These are phyloP conservation scores for Madurella mycetomatis DNA, from an alignment of 2,329 filamentous ascomycete genomes.

Conservation along the genomic window DNA sequence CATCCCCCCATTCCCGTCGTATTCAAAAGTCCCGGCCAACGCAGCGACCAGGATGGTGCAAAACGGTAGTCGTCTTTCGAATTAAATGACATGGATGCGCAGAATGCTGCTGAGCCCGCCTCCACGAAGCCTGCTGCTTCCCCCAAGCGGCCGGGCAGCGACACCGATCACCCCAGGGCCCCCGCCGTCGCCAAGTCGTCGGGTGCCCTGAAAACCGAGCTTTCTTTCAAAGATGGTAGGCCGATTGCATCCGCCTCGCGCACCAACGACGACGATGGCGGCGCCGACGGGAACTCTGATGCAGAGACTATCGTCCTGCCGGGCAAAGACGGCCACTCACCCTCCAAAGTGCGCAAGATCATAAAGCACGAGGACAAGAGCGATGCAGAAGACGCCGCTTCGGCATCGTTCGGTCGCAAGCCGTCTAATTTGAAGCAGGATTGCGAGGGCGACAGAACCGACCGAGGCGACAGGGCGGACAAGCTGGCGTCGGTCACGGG, in stretches of 20 bases:
- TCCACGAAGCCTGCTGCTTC: conserved; percentile 56
- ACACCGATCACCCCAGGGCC: conserved; percentile 33
- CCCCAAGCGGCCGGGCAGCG: conserved; percentile 41
- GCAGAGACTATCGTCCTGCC: conserved; percentile 67
- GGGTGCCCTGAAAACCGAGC: conserved; percentile 25
- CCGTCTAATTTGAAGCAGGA: conserved; percentile 34
- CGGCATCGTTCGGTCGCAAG: conserved; percentile 34
- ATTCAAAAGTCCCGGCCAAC: conserved; percentile 30
- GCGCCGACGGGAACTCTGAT: conserved; percentile 60
- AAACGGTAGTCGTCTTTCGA: conserved; percentile 45
- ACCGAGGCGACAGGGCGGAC: conserved; percentile 29
- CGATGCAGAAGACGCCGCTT: conserved; percentile 48
- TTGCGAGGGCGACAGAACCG: conserved; percentile 22
- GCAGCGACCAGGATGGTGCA: conserved; percentile 56
- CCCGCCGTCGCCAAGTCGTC: conserved; percentile 29
- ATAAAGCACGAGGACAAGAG: conserved; percentile 62
- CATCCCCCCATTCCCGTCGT: conserved; percentile 11
- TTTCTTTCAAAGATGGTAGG: conserved; percentile 30
- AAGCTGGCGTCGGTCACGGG: conserved; percentile 23
- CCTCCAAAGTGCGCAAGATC: conserved; percentile 58
- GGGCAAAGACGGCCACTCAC: conserved; percentile 60
- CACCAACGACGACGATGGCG: conserved; percentile 39
- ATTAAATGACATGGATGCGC: conserved; percentile 66
- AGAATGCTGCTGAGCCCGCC: conserved; percentile 61
- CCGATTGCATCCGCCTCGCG: conserved; percentile 28